phyloP scores from a whole-genome alignment of 148 eudicot genomes.

The Persicaria tinctoria region DNA sequence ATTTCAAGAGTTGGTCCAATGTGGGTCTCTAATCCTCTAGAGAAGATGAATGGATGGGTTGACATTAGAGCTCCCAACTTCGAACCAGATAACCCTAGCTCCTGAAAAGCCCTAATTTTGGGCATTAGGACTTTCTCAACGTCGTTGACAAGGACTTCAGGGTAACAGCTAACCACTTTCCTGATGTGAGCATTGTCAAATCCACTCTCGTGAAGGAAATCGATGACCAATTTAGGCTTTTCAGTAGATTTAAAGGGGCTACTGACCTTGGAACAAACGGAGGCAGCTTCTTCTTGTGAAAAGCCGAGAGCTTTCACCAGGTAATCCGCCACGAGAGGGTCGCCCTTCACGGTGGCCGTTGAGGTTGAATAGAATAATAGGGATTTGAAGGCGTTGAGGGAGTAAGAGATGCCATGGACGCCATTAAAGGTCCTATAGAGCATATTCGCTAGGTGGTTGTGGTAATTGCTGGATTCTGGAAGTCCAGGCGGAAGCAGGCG shows the following conservation, averaged over 20 bases:
- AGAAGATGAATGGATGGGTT: constrained; percentile 2
- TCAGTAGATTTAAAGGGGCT: constrained; percentile 13
- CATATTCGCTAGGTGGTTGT: not conserved
- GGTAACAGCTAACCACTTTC: constrained; percentile 19
- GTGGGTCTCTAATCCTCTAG: not conserved
- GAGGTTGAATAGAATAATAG: constrained; percentile 13
- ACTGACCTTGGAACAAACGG: constrained; percentile 21
- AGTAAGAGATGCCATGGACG: constrained; percentile 4
- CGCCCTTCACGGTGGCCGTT: not conserved
- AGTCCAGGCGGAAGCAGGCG: not conserved
- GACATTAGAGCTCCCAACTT: constrained; percentile 12
- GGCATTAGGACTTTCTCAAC: constrained; percentile 37
- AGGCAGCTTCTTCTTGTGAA: constrained; percentile 24
- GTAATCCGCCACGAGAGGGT: constrained; percentile 15
- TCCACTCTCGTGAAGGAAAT: constrained; percentile 20
- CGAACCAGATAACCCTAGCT: constrained; percentile 28
- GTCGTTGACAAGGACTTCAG: constrained; percentile 16
- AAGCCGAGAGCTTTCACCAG: constrained; percentile 28
- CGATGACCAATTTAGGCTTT: constrained; percentile 26
- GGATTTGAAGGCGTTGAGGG: constrained; percentile 14
- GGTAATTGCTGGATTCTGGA: not conserved
- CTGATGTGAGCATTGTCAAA: constrained; percentile 23
- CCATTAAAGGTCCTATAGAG: not conserved
- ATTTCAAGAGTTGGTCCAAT: constrained; percentile 16
- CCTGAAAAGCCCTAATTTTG: constrained; percentile 30